A percentile compares a stretch with the other conserved stretches of the same genome.
phyloP scores from a whole-genome alignment of 225 moss, liverwort and hornwort species.

The Sphagnum tenellum region DNA sequence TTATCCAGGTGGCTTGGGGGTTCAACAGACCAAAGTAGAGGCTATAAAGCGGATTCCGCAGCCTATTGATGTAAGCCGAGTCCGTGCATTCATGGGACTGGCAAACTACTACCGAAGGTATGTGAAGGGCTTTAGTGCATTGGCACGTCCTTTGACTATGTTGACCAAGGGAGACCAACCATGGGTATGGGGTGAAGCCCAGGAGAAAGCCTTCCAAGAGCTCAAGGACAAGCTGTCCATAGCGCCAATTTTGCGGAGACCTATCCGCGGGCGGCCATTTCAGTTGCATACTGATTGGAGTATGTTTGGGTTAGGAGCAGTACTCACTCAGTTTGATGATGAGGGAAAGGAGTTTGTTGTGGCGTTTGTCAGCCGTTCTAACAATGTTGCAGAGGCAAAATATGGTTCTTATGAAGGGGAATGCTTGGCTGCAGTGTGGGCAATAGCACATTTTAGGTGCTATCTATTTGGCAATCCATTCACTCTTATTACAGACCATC shows the following conservation, averaged over 20 bases:
- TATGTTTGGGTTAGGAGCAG: not conserved
- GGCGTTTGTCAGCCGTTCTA: too few species aligned
- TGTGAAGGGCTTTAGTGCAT: not conserved
- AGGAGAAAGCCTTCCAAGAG: too few species aligned
- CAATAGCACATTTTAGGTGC: not conserved
- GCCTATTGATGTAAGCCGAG: not conserved
- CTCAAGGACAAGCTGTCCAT: too few species aligned
- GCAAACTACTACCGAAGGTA: conserved; percentile 1
- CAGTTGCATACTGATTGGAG: not conserved
- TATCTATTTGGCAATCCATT: not conserved
- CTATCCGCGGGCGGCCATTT: not conserved
- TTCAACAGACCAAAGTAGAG: not conserved
- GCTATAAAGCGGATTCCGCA: not conserved
- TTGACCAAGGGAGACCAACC: not conserved
- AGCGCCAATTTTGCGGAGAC: not conserved
- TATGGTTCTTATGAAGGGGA: not conserved
- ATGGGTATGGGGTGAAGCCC: not conserved
- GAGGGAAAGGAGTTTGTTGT: conserved; percentile 1
- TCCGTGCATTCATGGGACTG: not conserved
- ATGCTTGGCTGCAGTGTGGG: not conserved
- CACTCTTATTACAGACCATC: not conserved
- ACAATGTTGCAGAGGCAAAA: not conserved
- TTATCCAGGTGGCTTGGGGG: not conserved
- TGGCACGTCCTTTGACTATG: conserved; percentile 1
- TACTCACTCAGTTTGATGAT: not conserved